These are phyloP conservation scores for Orbilia oligospora DNA, from an alignment of 2,329 filamentous ascomycete genomes.

Conservation along the genomic window DNA sequence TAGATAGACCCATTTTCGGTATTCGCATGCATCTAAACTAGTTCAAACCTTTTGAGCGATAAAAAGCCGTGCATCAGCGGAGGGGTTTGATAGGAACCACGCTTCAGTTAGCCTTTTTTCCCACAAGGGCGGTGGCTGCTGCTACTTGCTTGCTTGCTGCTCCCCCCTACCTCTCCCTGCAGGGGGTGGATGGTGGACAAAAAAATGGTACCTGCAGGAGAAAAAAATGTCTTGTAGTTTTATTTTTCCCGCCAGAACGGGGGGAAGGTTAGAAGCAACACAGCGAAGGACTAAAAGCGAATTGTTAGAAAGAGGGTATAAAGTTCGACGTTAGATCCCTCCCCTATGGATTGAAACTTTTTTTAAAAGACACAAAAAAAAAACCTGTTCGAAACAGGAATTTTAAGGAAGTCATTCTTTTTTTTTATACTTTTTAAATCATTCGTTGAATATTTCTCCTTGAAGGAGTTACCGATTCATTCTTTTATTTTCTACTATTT, in stretches of 20 bases:
- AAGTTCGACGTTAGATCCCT: conserved; percentile 7
- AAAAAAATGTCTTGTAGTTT: conserved; percentile 7
- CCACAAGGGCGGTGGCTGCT: conserved; percentile 16
- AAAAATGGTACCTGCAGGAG: conserved; percentile 16
- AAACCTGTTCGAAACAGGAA: conserved; percentile 21
- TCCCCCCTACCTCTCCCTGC: conserved; percentile 25
- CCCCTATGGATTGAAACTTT: conserved; percentile 21
- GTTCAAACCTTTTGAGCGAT: conserved; percentile 21
- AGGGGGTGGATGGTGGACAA: background rate
- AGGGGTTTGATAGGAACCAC: conserved; percentile 11
- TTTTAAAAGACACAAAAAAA: background rate
- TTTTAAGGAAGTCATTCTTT: conserved; percentile 8
- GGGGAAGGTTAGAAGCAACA: background rate
- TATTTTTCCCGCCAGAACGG: background rate
- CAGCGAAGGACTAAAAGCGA: background rate
- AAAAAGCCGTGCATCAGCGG: conserved; percentile 23
- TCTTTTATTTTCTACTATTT: conserved; percentile 8
- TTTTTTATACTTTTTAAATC: conserved; percentile 9
- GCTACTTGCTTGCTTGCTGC: too few species aligned
- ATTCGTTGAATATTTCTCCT: background rate
- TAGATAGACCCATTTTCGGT: conserved; percentile 26
- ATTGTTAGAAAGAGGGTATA: conserved; percentile 8
- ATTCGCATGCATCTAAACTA: conserved; percentile 20
- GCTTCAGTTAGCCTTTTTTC: background rate
- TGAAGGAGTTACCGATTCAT: background rate